Evolutionary conservation across 192 early-diverging fungal species (phyloP).

Genomic region (Coemansia furcata): DNA sequence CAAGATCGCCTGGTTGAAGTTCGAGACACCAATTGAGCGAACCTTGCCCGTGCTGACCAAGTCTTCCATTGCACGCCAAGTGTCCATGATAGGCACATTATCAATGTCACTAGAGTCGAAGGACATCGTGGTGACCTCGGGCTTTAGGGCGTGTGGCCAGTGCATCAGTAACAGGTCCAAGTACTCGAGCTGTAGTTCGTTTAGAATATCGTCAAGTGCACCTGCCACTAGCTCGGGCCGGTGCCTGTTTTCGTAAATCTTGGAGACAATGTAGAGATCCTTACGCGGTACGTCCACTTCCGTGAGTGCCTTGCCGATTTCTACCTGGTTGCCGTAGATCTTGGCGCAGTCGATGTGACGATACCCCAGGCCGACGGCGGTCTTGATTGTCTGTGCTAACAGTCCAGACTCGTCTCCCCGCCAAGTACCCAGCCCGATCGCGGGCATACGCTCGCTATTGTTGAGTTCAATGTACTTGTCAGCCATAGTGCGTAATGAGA

Average conservation of each 20-base stretch:
- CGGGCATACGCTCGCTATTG: constrained; percentile 64
- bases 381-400: constrained; percentile 58
- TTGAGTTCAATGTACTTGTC: constrained; percentile 55
- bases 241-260: constrained; percentile 69
- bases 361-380: constrained; percentile 66
- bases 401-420: constrained; percentile 55
- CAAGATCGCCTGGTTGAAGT: constrained; percentile 65
- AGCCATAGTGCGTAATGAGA: constrained; percentile 7
- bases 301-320: constrained; percentile 74
- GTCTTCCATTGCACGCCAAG: constrained; percentile 82
- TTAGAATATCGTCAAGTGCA: constrained; percentile 63
- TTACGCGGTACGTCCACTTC: constrained; percentile 62
- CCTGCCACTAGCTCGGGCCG: constrained; percentile 59
- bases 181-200: constrained; percentile 69
- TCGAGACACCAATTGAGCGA: constrained; percentile 83
- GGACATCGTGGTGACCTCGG: constrained; percentile 20
- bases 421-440: constrained; percentile 67
- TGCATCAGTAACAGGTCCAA: constrained; percentile 84
- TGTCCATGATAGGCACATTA: constrained; percentile 61
- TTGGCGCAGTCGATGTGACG: constrained; percentile 70
- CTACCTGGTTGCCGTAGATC: constrained; percentile 73
- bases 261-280: constrained; percentile 78
- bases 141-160: constrained; percentile 72
- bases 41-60: constrained; percentile 68
- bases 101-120: constrained; percentile 47